Conservation (phyloP, 1,284 basidiomycete genomes). For the Microbotryum lychnidis-dioicae region DNA sequence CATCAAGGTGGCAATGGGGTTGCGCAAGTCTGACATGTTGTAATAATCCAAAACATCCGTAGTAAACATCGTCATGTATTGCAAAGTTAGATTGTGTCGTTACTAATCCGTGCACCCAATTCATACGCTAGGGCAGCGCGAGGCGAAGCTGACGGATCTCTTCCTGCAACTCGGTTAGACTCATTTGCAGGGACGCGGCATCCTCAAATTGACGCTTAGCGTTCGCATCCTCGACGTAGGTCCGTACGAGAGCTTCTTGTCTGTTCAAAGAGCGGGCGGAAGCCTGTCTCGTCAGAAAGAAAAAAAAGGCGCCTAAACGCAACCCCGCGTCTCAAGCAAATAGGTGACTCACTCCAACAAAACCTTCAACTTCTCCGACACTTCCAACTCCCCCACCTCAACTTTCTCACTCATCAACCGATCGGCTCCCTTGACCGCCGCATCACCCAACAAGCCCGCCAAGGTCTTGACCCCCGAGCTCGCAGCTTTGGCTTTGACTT, state of each 20-base stretch:
- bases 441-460: conserved; percentile 17
- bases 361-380: conserved; percentile 27
- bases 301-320: not conserved
- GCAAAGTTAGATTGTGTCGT: too few relatives aligned
- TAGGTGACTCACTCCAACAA: conserved; percentile 29
- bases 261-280: conserved; percentile 6
- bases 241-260: conserved; percentile 33
- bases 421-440: not conserved
- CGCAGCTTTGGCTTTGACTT: conserved; percentile 13
- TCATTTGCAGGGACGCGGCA: conserved; percentile 36
- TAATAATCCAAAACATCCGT: too few relatives aligned
- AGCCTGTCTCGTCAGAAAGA: not conserved
- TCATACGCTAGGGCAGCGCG: not conserved
- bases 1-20: not conserved
- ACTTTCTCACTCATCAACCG: conserved; percentile 6
- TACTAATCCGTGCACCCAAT: not conserved
- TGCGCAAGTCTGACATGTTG: not conserved
- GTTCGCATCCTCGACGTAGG: conserved; percentile 36
- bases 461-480: conserved; percentile 11
- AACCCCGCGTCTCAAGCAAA: not conserved
- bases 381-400: conserved; percentile 11
- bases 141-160: conserved; percentile 17
- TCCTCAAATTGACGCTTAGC: conserved; percentile 35
- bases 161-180: conserved; percentile 38
- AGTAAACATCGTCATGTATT: too few relatives aligned